Evolutionary conservation across 2,329 filamentous ascomycete species (phyloP), one percentile per base, ranked within the genome.

Genomic region (Beauveria varroae): DNA sequence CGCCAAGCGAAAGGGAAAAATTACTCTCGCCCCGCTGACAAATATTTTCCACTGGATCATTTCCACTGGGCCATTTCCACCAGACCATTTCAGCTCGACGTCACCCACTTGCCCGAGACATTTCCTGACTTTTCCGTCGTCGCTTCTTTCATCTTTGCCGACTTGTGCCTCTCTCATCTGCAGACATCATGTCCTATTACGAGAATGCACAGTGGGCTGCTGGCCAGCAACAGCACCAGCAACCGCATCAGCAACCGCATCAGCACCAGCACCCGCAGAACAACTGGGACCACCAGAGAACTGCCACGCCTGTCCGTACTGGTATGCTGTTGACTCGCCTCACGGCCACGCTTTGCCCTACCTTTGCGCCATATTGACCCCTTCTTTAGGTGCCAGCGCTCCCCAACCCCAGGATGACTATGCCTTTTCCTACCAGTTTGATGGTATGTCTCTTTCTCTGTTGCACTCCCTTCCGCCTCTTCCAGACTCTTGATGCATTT

Each of bases 381-480:
- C 51, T 50, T 40, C 43, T 69, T 65, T 74, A 91, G 89, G 89
- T 76, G 85, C 89, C 64, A 91, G 83, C 75, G 92, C 89, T 62
- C 87, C 88, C 56, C 85, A 86, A 66, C 84, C 86, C 60, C 85
- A 86, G 68, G 90, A 93, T 67, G 91, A 96, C 64, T 82, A 84
- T 70, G 91, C 92, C 63, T 96, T 96, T 74, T 86, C 86, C 67
- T 88, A 89, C 73, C 92, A 96, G 77, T 88, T 96, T 75, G 92
- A 96, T 79, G 90, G 90, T 95, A 88, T 74, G 88, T 85, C 57
- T 44, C n/a, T 44, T 41, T 41, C 16, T 20, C 18, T 22, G 16
- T 43, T 16, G 20, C 10, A 16, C 8, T n/a, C 44, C 14, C 14
- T 6, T 47, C 4, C 22, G 8, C 14, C 18, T 43, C 37, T 34